phyloP scores from a whole-genome alignment of 805 yeast species.

The Metschnikowia amazonensis region DNA sequence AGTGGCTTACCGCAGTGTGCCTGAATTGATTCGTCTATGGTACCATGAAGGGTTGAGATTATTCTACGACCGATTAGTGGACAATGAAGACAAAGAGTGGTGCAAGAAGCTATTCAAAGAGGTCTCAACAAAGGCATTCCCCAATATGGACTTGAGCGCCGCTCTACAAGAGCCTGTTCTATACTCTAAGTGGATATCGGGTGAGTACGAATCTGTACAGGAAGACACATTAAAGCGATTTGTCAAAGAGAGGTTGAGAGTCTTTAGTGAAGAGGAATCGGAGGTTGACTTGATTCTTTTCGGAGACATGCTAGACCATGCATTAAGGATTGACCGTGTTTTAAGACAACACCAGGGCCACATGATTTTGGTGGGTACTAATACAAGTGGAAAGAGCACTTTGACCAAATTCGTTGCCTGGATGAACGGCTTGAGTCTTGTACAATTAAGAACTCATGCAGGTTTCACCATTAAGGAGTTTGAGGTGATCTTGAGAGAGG shows the following conservation, averaged over 20 bases:
- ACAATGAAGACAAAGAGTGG: conserved; percentile 45
- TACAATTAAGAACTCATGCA: conserved; percentile 54
- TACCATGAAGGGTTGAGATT: conserved; percentile 77
- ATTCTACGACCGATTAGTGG: conserved; percentile 68
- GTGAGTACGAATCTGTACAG: conserved; percentile 55
- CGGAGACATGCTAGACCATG: conserved; percentile 69
- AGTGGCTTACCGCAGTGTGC: conserved; percentile 28
- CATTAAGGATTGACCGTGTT: conserved; percentile 76
- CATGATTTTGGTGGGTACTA: conserved; percentile 75
- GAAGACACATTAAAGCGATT: conserved; percentile 48
- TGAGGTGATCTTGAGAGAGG: conserved; percentile 55
- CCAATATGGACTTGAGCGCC: conserved; percentile 34
- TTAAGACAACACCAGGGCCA: conserved; percentile 87
- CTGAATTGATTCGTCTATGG: conserved; percentile 60
- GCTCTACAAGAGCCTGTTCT: conserved; percentile 52
- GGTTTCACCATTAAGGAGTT: conserved; percentile 59
- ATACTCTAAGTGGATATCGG: conserved; percentile 72
- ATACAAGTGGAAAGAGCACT: conserved; percentile 79
- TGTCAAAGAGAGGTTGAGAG: conserved; percentile 57
- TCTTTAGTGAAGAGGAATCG: conserved; percentile 76
- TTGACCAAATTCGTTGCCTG: conserved; percentile 81
- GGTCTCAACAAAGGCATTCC: conserved; percentile 42
- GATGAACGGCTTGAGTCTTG: conserved; percentile 72
- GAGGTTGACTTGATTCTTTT: conserved; percentile 59
- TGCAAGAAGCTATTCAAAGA: conserved; percentile 36